Evolutionary conservation across 164 flowering plant species (phyloP), one percentile per base, ranked within the genome.

Genomic region (Amborella trichopoda): DNA sequence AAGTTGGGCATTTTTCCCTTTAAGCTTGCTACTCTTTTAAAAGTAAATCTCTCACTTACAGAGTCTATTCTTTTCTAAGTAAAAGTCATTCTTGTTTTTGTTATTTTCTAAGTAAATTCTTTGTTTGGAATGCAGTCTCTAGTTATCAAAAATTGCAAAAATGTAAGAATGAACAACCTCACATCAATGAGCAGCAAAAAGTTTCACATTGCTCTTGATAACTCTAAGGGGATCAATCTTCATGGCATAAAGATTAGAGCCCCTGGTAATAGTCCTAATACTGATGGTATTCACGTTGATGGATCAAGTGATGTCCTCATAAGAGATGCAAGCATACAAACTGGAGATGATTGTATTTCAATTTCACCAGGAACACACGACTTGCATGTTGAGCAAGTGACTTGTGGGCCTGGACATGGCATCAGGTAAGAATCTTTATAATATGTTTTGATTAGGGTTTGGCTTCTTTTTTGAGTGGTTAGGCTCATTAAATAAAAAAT

Each of bases 271-370:
- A 68, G 73, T 57, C 67, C 66, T 4, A 68, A 68, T 58, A 64
- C 73, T 3, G 73, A 68, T 28, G 73, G 73, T 26, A 68, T 68
- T 10, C 69, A 68, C 28, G 43, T 68, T 1, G 55, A 53, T 18
- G 10, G 12, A 13, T 60, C 72, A 17, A 49, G 48, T 5, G 68
- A 68, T 5, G 52, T 68, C 26, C 53, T 54, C 39, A 56, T 68
- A 25, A 48, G 37, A 24, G 36, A 40, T 16, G 12, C 52, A 8
- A 48, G 2, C 50, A 65, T 49, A 16, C 26, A 28, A 46, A 46
- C 51, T 0, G 59, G 59, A 32, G 59, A 47, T 28, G 59, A 54
- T 40, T 65, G 73, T 43, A 49, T 68, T 14, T 64, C 67, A 10
- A 50, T 68, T 14, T 69, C 66, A 1, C 63, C 70, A 1, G 63